Base-by-base conservation (phyloP, 768 basidiomycete species). In the Postia placenta region DNA sequence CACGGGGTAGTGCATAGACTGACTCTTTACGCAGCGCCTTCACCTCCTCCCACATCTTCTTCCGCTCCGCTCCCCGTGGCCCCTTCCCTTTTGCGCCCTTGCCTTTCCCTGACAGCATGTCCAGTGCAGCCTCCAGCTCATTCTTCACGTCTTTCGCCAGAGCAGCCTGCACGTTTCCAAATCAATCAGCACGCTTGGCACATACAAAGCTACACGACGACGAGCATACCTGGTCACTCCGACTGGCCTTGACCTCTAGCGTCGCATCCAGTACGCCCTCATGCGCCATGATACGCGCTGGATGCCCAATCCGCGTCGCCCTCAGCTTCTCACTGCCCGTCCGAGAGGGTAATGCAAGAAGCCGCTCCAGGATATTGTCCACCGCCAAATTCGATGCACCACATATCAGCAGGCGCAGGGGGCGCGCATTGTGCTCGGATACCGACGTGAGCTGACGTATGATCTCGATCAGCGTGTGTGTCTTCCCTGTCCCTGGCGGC, bases 401-500 rank as follows among this genome's bases (percentile, higher is more conserved):
- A 59, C 94, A 96, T 3, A 97, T 84, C 11, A 97, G 79, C 3
- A 96, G 68, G 26, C 84, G 78, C 30, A 72, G 67, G 2, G 79
- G 71, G 52, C 74, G 78, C 12, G 75, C 72, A 52, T 76, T 79
- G 12, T 64, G 54, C 2, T 74, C 54, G 0, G 76, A 70, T 33
- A 66, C 58, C 3, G 74, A 69, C 1, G 82, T 80, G 20, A 93
- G 67, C 59, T 97, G 94, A 24, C 89, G 82, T 50, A 97, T 89
- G 44, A 96, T 78, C 65, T 99, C 95, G 27, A 97, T 86, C 15
- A 99, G 74, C 0, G 95, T 96, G 56, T 92, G 89, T 0, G 95
- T 99, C 72, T 98, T 98, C 5, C 95, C 95, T 2, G 93, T 95
- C 50, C 89, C 84, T 52, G 96, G 96, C n/a, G 96, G 96, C 0